These are phyloP conservation scores for Trichoderma hamatum DNA, from an alignment of 2,329 filamentous ascomycete genomes.

Conservation along the genomic window DNA sequence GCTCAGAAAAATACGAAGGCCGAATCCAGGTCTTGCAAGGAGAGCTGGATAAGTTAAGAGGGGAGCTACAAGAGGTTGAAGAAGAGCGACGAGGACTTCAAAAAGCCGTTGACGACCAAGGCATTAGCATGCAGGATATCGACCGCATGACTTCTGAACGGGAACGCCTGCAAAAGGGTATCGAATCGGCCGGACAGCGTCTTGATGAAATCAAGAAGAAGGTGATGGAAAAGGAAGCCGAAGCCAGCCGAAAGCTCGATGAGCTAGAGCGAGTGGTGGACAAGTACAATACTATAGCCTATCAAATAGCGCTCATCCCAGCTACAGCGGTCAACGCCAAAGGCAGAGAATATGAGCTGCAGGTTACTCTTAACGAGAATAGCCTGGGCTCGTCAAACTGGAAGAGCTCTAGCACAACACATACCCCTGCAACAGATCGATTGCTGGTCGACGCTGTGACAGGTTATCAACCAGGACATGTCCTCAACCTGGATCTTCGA, in stretches of 20 bases:
- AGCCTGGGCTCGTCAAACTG: slow-evolving; percentile 70
- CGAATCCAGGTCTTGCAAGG: slow-evolving; percentile 82
- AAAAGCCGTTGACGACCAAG: slow-evolving; percentile 85
- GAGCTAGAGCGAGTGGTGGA: slow-evolving; percentile 90
- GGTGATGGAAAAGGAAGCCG: slow-evolving; percentile 83
- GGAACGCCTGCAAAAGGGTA: slow-evolving; percentile 86
- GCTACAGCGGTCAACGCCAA: slow-evolving; percentile 82
- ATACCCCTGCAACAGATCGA: slow-evolving; percentile 61
- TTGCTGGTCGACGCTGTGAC: slow-evolving; percentile 79
- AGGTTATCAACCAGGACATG: slow-evolving; percentile 86
- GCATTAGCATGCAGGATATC: slow-evolving; percentile 96
- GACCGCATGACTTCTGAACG: slow-evolving; percentile 97
- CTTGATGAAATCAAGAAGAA: slow-evolving; percentile 84
- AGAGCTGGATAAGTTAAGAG: slow-evolving; percentile 77
- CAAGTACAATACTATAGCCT: slow-evolving; percentile 90
- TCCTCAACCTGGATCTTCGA: slow-evolving; percentile 86
- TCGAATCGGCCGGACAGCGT: slow-evolving; percentile 73
- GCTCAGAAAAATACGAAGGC: slow-evolving; percentile 85
- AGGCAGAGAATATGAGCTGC: slow-evolving; percentile 81
- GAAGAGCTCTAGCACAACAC: slow-evolving; percentile 45
- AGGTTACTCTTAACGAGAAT: slow-evolving; percentile 76
- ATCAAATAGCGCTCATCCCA: slow-evolving; percentile 90
- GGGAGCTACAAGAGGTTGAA: slow-evolving; percentile 78
- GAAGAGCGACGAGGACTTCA: slow-evolving; percentile 80
- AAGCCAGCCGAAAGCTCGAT: slow-evolving; percentile 82